Base-by-base conservation (phyloP, 257 asterid species). In the Prunella vulgaris region DNA sequence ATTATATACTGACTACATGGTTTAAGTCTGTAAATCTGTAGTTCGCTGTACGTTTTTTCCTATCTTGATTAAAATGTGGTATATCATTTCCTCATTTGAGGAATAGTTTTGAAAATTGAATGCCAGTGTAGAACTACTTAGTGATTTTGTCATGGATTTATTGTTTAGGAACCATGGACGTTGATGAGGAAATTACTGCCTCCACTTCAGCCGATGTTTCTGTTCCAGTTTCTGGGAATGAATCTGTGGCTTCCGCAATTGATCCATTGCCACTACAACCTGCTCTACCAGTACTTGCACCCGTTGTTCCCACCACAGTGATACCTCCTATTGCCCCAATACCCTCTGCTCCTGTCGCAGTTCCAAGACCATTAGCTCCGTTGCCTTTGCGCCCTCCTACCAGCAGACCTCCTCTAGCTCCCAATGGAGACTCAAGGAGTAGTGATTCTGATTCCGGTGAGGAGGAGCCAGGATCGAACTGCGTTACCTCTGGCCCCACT, bases 311-410 rank as follows among this genome's bases (percentile, higher is more conserved):
- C 21, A 5, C 85, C 22, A 79, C 86, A 1, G 35, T 62, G 21
- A 58, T 62, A 35, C 90, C 96, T 40, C 79, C 82, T 32, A 80
- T 84, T 18, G 96, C 96, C 71, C 85, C 96, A 18, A 78, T 82
- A 73, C 87, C 87, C 32, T 21, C 79, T 18, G 70, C 65, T 53
- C 72, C 86, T 64, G 59, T 60, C 12, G 63, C 84, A 8, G 76
- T 74, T 70, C 86, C 87, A 54, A 85, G 92, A 67, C 95, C 88
- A 48, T 80, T 92, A 81, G 93, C 89, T 1, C 94, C 98, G 0
- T 59, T 86, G 57, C 95, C 96, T 28, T 64, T 25, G 49, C 91
- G 83, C 30, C 85, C 95, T 24, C 83, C 96, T 0, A 80, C 76
- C 10, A 22, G 63, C 63, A 84, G 85, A 75, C 86, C 86, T 6